These are phyloP conservation scores for Oligophagozyma castellii DNA, from an alignment of 1,139 yeast genomes.

Conservation along the genomic window DNA sequence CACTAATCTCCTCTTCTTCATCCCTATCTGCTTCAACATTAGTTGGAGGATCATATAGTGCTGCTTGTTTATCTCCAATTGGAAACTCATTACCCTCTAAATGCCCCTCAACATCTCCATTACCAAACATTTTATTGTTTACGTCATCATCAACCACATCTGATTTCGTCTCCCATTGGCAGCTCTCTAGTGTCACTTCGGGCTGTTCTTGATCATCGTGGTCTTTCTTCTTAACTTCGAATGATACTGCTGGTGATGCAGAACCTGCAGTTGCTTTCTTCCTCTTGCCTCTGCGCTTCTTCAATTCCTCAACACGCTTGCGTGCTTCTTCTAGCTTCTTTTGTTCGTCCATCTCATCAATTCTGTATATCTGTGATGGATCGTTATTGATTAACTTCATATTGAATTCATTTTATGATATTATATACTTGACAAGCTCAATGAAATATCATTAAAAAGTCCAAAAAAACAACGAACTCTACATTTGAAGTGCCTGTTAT, in stretches of 20 bases:
- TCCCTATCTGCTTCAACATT: constrained; percentile 1
- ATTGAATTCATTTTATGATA: not conserved
- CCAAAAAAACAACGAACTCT: not conserved
- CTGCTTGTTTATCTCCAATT: not conserved
- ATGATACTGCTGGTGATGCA: constrained; percentile 2
- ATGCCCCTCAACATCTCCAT: constrained; percentile 1
- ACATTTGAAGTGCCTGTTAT: not conserved
- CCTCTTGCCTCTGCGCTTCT: constrained; percentile 22
- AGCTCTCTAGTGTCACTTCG: constrained; percentile 1
- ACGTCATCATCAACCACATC: constrained; percentile 1
- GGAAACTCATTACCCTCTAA: constrained; percentile 1
- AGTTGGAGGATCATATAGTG: too few species aligned
- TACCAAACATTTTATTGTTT: constrained; percentile 1
- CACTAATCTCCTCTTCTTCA: constrained; percentile 2
- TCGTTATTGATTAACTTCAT: not conserved
- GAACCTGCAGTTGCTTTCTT: constrained; percentile 8
- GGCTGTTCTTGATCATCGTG: constrained; percentile 1
- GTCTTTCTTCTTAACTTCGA: constrained; percentile 3
- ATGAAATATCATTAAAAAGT: not conserved
- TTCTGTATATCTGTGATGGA: too few species aligned
- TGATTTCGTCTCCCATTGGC: constrained; percentile 1
- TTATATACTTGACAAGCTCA: not conserved
- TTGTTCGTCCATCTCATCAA: too few species aligned
- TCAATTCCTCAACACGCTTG: constrained; percentile 24
- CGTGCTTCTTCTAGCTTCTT: constrained; percentile 25